phyloP scores from a whole-genome alignment of 2,329 filamentous ascomycete genomes.

The Pseudogymnoascus sp. region DNA sequence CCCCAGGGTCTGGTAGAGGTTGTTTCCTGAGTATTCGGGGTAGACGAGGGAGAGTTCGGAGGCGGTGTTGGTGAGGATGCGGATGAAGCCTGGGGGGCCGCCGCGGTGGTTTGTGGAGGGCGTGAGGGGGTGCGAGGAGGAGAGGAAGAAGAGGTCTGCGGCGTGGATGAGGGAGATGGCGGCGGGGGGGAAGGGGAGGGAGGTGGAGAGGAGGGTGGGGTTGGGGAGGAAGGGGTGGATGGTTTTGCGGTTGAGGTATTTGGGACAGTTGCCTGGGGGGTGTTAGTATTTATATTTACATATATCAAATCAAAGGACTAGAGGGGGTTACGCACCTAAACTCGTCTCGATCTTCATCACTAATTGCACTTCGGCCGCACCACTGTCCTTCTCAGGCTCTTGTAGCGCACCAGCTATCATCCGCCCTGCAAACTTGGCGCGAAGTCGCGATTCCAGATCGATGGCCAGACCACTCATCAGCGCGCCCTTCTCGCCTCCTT shows the following conservation, averaged over 20 bases:
- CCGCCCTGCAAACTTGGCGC: slow-evolving; percentile 65
- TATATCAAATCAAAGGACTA: neutral
- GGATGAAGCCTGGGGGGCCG: slow-evolving; percentile 63
- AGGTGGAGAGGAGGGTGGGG: slow-evolving; percentile 69
- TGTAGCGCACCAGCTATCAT: slow-evolving; percentile 56
- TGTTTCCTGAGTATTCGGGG: slow-evolving; percentile 76
- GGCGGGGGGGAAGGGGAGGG: slow-evolving; percentile 30
- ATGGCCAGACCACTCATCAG: slow-evolving; percentile 55
- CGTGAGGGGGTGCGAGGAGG: slow-evolving; percentile 48
- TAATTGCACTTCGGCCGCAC: slow-evolving; percentile 37
- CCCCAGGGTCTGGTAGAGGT: slow-evolving; percentile 74
- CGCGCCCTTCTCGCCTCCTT: slow-evolving; percentile 32
- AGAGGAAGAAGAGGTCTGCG: slow-evolving; percentile 72
- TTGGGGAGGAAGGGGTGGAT: slow-evolving; percentile 36
- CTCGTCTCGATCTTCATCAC: slow-evolving; percentile 63
- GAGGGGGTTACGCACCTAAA: slow-evolving; percentile 37
- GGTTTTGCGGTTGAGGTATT: slow-evolving; percentile 70
- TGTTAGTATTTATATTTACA: slow-evolving; percentile 13
- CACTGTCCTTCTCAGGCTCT: slow-evolving; percentile 20
- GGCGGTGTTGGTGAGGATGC: slow-evolving; percentile 50
- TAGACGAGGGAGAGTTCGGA: slow-evolving; percentile 48
- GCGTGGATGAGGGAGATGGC: slow-evolving; percentile 44
- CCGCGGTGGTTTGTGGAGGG: slow-evolving; percentile 76
- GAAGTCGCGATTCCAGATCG: slow-evolving; percentile 56
- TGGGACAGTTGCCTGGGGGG: slow-evolving; percentile 64